Evolutionary conservation across 2,329 filamentous ascomycete genomes (phyloP).

Genomic region (Colletotrichum nymphaeae): DNA sequence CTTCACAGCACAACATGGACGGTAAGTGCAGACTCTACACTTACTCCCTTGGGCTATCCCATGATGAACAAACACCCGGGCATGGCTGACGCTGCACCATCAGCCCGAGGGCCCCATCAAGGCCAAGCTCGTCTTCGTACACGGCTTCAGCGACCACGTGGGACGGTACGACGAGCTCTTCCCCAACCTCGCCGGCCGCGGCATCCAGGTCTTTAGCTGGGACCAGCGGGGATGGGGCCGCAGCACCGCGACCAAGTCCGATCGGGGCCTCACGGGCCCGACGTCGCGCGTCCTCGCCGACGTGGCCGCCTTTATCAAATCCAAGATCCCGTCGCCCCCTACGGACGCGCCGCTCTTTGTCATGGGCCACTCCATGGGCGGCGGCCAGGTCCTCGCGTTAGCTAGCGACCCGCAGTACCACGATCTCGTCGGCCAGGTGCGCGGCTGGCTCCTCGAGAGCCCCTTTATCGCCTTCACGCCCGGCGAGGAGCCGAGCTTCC

Average conservation of each 20-base stretch:
- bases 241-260: slow-evolving; percentile 69
- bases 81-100: slow-evolving; percentile 17
- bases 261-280: slow-evolving; percentile 79
- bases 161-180: slow-evolving; percentile 83
- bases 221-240: slow-evolving; percentile 93
- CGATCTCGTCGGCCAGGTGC: slow-evolving; percentile 68
- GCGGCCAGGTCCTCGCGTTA: slow-evolving; percentile 77
- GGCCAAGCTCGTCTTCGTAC: slow-evolving; percentile 84
- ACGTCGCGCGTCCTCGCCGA: slow-evolving; percentile 81
- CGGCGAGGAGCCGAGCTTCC: slow-evolving; percentile 68
- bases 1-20: slow-evolving; percentile 70
- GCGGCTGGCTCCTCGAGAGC: slow-evolving; percentile 81
- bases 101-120: slow-evolving; percentile 67
- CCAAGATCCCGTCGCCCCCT: slow-evolving; percentile 59
- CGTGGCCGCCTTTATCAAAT: slow-evolving; percentile 79
- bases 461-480: slow-evolving; percentile 82
- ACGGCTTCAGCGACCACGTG: slow-evolving; percentile 91
- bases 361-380: slow-evolving; percentile 93
- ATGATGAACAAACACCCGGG: neutral
- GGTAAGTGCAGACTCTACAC: slow-evolving; percentile 51
- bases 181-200: slow-evolving; percentile 72
- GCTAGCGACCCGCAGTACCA: slow-evolving; percentile 62
- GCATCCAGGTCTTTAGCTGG: slow-evolving; percentile 81
- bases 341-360: slow-evolving; percentile 76
- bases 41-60: neutral